Conservation (phyloP, 495 filamentous ascomycete species). For the Neurospora sp. region DNA sequence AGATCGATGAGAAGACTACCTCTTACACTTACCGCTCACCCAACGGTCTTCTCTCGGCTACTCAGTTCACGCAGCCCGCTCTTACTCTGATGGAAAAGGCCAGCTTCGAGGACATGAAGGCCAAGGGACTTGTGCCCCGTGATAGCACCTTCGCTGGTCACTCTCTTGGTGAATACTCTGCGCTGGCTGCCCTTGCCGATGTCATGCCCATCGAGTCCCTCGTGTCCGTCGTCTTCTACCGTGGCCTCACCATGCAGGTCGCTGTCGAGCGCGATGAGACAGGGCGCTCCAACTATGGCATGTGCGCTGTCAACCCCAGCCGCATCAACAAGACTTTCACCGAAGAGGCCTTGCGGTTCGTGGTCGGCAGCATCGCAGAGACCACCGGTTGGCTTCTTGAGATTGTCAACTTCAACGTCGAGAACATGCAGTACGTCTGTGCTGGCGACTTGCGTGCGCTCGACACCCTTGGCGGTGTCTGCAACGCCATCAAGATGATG, state of each 20-base stretch:
- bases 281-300: slow-evolving; percentile 93
- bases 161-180: slow-evolving; percentile 96
- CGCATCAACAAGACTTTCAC: slow-evolving; percentile 97
- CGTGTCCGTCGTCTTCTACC: slow-evolving; percentile 98
- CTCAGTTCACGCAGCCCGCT: slow-evolving; percentile 96
- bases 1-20: slow-evolving; percentile 78
- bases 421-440: slow-evolving; percentile 97
- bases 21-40: slow-evolving; percentile 97
- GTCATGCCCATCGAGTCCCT: slow-evolving; percentile 99
- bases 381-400: slow-evolving; percentile 91
- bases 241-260: slow-evolving; percentile 98
- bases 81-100: slow-evolving; percentile 99
- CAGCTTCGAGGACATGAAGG: slow-evolving; percentile 96
- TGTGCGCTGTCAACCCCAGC: slow-evolving; percentile 98
- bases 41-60: slow-evolving; percentile 89
- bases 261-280: slow-evolving; percentile 91
- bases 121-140: slow-evolving; percentile 89
- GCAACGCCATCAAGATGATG: slow-evolving; percentile 89
- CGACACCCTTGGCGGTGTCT: slow-evolving; percentile 82
- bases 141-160: slow-evolving; percentile 97
- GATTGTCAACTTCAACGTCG: slow-evolving; percentile 98
- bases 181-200: slow-evolving; percentile 89
- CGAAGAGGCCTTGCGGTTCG: slow-evolving; percentile 89
- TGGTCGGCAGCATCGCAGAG: slow-evolving; percentile 85
- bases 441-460: slow-evolving; percentile 94